Base-by-base conservation (phyloP, 345 rosid genomes). In the Brassica napus region DNA sequence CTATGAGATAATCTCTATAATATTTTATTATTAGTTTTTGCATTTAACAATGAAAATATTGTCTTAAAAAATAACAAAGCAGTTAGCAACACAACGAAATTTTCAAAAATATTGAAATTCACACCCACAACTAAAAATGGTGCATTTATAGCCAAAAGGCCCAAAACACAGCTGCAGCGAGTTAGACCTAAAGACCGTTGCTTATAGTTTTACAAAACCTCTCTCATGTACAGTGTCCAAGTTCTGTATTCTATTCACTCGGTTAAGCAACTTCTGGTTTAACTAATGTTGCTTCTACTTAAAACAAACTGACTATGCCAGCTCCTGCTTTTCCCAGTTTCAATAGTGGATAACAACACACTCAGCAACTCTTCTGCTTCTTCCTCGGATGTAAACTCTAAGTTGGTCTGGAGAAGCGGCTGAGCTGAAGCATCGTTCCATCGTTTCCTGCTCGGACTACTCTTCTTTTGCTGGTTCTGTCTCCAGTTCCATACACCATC, bases 361-460 rank as follows among this genome's bases (percentile, higher is more conserved):
- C 31, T 79, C 72, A 89, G 69, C 63, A 92, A 70, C 23, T 85
- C 83, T 14, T 80, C 76, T 15, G 91, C 90, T 69, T 89, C 91
- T 65, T 89, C 86, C 68, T 68, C 76, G 6, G 92, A 85, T 12
- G 84, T 70, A 68, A 94, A 70, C 73, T 88, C 97, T 78, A 92
- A 81, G 82, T 87, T 86, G 24, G 90, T 89, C 80, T 88, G 94
- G 37, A 82, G 86, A 34, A 92, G 91, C 4, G 98, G 97, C 12
- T 91, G 91, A 2, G 87, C 83, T 54, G 87, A 84, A 6, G 86
- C 77, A 81, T 75, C 78, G 24, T 83, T 87, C 91, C 91, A 90
- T 65, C 81, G 78, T 79, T 76, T 89, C 35, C 80, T 79, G 77
- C 86, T 81, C 57, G 87, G 87, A 12, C 87, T 72, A 6, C 87